Conservation (phyloP, 2,329 filamentous ascomycete species). For the Cryphonectria naterciae region DNA sequence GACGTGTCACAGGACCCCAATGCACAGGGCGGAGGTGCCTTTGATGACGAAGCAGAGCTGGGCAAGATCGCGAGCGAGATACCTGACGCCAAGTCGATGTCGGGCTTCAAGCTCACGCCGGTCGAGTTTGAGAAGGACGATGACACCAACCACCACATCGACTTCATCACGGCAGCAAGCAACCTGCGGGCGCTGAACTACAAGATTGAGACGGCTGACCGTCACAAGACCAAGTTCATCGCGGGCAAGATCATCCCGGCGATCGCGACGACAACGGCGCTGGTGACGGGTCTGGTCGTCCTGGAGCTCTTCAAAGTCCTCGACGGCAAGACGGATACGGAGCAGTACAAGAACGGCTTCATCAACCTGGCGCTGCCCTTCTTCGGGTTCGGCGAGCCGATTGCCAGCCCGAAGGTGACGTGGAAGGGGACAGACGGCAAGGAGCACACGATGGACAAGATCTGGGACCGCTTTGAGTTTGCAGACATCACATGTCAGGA, state of each 20-base stretch:
- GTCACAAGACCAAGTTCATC: constrained; percentile 99
- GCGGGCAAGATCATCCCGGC: constrained; percentile 99
- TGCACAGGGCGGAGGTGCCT: constrained; percentile 56
- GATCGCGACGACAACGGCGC: constrained; percentile 93
- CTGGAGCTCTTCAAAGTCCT: constrained; percentile 96
- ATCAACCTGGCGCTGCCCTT: constrained; percentile 95
- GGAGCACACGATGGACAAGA: constrained; percentile 81
- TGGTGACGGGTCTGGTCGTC: constrained; percentile 91
- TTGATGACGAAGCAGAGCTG: constrained; percentile 77
- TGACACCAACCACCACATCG: constrained; percentile 96
- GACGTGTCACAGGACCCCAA: constrained; percentile 71
- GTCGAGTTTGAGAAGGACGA: constrained; percentile 99
- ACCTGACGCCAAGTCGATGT: constrained; percentile 77
- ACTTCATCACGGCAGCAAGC: constrained; percentile 97
- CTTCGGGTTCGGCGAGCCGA: constrained; percentile 97
- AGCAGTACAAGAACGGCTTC: constrained; percentile 99
- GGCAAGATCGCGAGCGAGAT: constrained; percentile 72
- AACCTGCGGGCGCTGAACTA: constrained; percentile 98
- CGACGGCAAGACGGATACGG: constrained; percentile 93
- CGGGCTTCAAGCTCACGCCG: constrained; percentile 85
- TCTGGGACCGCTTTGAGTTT: constrained; percentile 97
- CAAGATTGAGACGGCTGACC: constrained; percentile 89
- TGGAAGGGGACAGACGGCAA: constrained; percentile 81
- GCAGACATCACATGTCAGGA: constrained; percentile 82
- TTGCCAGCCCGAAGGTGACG: constrained; percentile 88